Conservation (phyloP, 148 eudicot species). For the Spergularia marina region DNA sequence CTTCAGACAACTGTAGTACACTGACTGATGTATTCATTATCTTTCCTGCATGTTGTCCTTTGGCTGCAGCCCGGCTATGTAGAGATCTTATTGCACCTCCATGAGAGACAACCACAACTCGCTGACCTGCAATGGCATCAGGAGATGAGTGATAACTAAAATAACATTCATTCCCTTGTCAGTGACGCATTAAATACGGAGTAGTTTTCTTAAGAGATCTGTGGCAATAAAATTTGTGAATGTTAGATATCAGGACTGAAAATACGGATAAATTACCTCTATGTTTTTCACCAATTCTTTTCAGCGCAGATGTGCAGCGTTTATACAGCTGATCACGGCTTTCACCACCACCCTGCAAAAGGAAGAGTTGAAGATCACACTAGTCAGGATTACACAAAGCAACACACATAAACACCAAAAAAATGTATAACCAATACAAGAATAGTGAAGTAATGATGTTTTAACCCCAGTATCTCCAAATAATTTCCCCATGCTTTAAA, state of each 20-base stretch:
- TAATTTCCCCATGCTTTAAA: not conserved
- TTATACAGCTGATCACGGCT: slow-evolving; percentile 74
- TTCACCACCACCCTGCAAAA: slow-evolving; percentile 89
- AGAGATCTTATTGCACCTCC: slow-evolving; percentile 80
- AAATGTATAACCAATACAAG: not conserved
- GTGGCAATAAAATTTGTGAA: not conserved
- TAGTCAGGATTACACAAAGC: not conserved
- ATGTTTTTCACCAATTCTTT: slow-evolving; percentile 65
- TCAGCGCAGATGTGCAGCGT: slow-evolving; percentile 64
- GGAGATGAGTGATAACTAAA: not conserved
- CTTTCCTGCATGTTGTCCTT: slow-evolving; percentile 39
- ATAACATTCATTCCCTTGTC: slow-evolving; percentile 1
- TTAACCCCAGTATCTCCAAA: not conserved
- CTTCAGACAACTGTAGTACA: slow-evolving; percentile 53
- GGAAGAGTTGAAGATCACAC: not conserved
- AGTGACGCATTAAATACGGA: not conserved
- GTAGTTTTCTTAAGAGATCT: not conserved
- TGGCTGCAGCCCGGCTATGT: slow-evolving; percentile 48
- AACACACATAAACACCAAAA: not conserved
- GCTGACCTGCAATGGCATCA: slow-evolving; percentile 51
- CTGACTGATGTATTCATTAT: slow-evolving; percentile 69
- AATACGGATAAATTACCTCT: slow-evolving; percentile 37
- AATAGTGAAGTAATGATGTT: too few relatives aligned
- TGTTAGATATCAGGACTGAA: not conserved
- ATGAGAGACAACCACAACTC: slow-evolving; percentile 72